phyloP scores from a whole-genome alignment of 208 protist species.

The Porcisia deanei region DNA sequence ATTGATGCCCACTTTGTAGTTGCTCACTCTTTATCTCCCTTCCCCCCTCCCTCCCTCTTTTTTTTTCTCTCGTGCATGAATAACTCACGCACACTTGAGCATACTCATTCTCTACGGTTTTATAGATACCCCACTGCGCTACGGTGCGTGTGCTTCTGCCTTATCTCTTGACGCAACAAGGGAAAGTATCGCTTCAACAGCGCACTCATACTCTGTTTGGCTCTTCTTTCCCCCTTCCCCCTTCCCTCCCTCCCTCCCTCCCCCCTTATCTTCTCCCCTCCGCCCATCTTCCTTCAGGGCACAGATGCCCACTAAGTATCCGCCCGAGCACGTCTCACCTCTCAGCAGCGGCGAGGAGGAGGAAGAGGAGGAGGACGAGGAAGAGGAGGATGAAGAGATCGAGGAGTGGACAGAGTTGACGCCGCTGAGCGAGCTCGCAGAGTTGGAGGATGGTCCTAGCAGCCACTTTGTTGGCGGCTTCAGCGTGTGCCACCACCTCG shows the following conservation, averaged over 20 bases:
- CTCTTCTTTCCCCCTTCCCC: not conserved
- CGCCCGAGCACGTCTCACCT: constrained; percentile 33
- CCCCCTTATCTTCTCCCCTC: not conserved
- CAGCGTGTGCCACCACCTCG: constrained; percentile 54
- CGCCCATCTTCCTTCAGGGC: not conserved
- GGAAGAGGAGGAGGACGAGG: constrained; percentile 74
- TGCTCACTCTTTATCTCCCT: not conserved
- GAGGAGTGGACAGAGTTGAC: constrained; percentile 74
- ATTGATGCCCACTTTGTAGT: not conserved
- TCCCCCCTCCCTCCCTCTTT: not conserved
- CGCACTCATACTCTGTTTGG: not conserved
- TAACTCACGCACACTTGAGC: not conserved
- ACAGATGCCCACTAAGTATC: constrained; percentile 44
- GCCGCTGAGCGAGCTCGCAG: constrained; percentile 52
- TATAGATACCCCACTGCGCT: not conserved
- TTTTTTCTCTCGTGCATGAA: not conserved
- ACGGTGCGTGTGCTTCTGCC: not conserved
- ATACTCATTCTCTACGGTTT: not conserved
- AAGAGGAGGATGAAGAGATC: constrained; percentile 71
- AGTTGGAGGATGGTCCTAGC: constrained; percentile 72
- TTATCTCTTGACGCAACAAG: not conserved
- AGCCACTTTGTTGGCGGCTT: constrained; percentile 81
- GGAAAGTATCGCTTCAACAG: not conserved
- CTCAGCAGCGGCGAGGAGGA: constrained; percentile 53
- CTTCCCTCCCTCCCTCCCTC: not conserved